Base-by-base conservation (phyloP, 2,329 filamentous ascomycete genomes). In the Colletotrichum nymphaeae region DNA sequence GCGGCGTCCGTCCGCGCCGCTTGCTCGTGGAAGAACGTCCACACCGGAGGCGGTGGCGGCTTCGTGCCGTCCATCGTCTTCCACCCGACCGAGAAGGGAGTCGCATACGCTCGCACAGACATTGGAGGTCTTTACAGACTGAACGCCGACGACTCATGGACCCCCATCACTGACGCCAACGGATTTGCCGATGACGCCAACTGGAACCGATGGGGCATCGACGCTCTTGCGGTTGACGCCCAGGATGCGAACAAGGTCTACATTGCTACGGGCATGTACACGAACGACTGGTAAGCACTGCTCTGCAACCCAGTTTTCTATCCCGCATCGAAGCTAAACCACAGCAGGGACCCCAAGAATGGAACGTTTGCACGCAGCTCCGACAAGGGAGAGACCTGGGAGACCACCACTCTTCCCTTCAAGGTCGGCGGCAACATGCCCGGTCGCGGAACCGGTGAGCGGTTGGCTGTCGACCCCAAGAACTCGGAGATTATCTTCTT, bases 361-460 rank as follows among this genome's bases (percentile, higher is more conserved):
- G 89, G 88, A 8, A 83, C 87, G 8, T 89, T 91, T 49, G 84
- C 89, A 37, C 84, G 86, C 32, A 90, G 87, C 9, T 86, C 83
- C 9, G 88, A 91, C 75, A 83, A 85, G 75, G 89, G 89, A 1
- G 80, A 79, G 3, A 90, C 88, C 1, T 91, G 88, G 87, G 76
- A 81, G 1, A 81, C 83, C 24, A 85, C 87, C 0, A 80, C 81
- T 6, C 82, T 91, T 0, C 83, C 87, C 2, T 91, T 91, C 82
- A 91, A 91, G 78, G 87, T 90, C 58, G 89, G 89, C 8, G 89
- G 89, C 0, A 91, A 91, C 77, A 91, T 90, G 88, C 89, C 89
- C 8, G 89, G 89, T 2, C 86, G 89, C 32, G 89, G 89, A 8
- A 87, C 86, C 79, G 89, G 89, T 19, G 89, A 91, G 78, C 84